A percentile compares a stretch with the other conserved stretches of the same genome.
Evolutionary conservation across 2,329 filamentous ascomycete genomes (phyloP).

Genomic region (Rutstroemia sp.): DNA sequence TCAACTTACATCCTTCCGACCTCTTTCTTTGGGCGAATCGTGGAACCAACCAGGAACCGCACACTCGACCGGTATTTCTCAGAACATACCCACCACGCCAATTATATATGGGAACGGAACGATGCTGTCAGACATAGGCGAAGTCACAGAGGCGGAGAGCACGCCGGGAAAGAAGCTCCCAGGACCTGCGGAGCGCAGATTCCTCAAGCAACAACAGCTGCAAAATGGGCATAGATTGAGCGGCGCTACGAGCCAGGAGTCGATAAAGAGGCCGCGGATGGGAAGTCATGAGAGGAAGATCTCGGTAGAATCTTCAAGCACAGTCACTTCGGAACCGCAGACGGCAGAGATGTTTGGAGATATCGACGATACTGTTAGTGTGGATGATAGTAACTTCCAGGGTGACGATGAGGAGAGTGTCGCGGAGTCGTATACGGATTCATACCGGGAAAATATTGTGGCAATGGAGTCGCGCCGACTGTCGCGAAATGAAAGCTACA

Average conservation of each 20-base stretch:
- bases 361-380: constrained; percentile 54
- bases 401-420: constrained; percentile 62
- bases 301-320: constrained; percentile 55
- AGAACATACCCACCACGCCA: constrained; percentile 48
- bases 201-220: constrained; percentile 20
- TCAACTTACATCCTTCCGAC: constrained; percentile 32
- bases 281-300: constrained; percentile 42
- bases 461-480: constrained; percentile 23
- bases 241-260: constrained; percentile 37
- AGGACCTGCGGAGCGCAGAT: constrained; percentile 25
- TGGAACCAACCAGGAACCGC: constrained; percentile 27
- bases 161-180: constrained; percentile 33
- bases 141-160: constrained; percentile 47
- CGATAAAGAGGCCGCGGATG: constrained; percentile 37
- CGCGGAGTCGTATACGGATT: constrained; percentile 32
- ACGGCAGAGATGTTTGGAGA: constrained; percentile 44
- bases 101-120: constrained; percentile 65
- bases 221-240: constrained; percentile 30
- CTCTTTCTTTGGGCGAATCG: constrained; percentile 27
- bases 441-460: constrained; percentile 27
- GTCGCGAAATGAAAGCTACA: constrained; percentile 20
- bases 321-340: constrained; percentile 44
- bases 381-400: constrained; percentile 58
- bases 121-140: constrained; percentile 59
- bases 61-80: constrained; percentile 30